Conservation (phyloP, 306 rosid genomes). For the Arachis hypogaea region DNA sequence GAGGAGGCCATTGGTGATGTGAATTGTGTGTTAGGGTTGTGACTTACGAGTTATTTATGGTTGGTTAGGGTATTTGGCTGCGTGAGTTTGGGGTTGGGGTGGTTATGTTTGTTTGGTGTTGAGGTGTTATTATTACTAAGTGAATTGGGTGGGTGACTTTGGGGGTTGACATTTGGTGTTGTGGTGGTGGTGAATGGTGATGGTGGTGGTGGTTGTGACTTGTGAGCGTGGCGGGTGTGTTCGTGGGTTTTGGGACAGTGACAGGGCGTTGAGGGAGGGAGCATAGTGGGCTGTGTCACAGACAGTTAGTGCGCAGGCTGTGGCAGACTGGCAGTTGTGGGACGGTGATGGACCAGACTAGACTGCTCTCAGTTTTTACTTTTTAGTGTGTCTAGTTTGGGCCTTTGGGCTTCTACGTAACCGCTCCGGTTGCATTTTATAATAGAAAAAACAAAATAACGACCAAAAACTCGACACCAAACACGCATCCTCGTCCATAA, state of each 20-base stretch:
- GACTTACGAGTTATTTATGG: not conserved
- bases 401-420: not conserved
- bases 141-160: not conserved
- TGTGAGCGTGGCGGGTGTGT: not conserved
- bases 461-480: too few species aligned
- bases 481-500: too few species aligned
- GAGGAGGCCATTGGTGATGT: constrained; percentile 8
- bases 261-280: constrained; percentile 1
- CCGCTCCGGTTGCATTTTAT: too few species aligned
- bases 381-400: not conserved
- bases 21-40: not conserved
- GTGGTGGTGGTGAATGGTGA: not conserved
- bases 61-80: not conserved
- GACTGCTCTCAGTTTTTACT: too few species aligned
- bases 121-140: not conserved
- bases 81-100: not conserved
- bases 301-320: not conserved
- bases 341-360: not conserved
- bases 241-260: not conserved
- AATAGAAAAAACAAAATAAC: too few species aligned
- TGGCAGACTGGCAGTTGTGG: not conserved
- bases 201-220: not conserved
- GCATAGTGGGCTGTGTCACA: not conserved
- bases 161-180: not conserved
- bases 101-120: not conserved